Evolutionary conservation across 306 rosid genomes (phyloP), one percentile per base, ranked within the genome.

Genomic region (Acacia melanoxylon): DNA sequence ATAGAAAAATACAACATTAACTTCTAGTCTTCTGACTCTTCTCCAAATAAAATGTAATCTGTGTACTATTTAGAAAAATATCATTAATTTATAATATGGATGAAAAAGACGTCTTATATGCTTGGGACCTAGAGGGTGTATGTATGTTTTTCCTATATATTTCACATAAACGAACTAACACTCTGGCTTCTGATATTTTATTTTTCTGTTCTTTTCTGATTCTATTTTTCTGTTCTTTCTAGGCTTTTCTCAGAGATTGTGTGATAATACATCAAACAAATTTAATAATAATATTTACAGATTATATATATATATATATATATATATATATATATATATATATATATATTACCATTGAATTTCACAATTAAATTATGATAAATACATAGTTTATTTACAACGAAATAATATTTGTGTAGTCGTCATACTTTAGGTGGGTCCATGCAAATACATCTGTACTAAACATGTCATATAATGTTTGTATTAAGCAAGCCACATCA

Each of bases 301-400:
- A 6, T 1, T 8, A 0, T 37, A 0, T 0, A 37, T 1, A 6
- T 5, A 6, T 37, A 37, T 35, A 5, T 5, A 35, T 0, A 5
- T 5, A 35, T 0, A 35, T 5, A 35, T 35, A 5, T 1, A 6
- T 5, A 6, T 37, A 37, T 35, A 5, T 5, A 35, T 0, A 5
- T 5, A 35, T 0, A 35, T 5, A 35, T 35, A 4, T 37, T 37
- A 37, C 41, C 37, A 37, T 37, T 37, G 41, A 37, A 6, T 48
- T 48, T 48, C 54, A 48, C 4, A 48, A 48, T 2, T 15, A 19
- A 15, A 48, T 48, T 48, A 14, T 48, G 54, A 48, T 13, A 54
- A 54, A 54, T 54, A 20, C 20, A 54, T 54, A 54, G 20, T 54
- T 54, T 17, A 11, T 54, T 54, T 19, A 54, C 8, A 52, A 19